Evolutionary conservation across 2,329 filamentous ascomycete species (phyloP), one percentile per base, ranked within the genome.

Genomic region (Fusarium subtropicale): DNA sequence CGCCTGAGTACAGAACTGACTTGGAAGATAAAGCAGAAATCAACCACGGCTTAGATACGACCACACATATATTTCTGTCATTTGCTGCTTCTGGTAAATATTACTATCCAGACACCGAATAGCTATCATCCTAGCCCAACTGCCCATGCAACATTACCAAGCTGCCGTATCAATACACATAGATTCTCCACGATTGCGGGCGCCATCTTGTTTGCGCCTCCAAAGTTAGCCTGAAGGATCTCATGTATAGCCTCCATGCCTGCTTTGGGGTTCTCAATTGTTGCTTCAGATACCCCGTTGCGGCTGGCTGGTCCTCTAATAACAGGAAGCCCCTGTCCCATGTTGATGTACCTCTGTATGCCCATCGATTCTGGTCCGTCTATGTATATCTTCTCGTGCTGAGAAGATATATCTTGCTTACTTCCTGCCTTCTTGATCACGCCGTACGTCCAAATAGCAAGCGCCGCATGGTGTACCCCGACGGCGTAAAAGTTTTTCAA

Each of bases 371-470:
- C 85, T 2, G 83, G 77, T 3, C 83, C 85, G 55, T 92, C 90
- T 0, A 92, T 80, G 68, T 86, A 84, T 1, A 89, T 79, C 4
- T 77, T 71, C 30, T 82, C 77, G 56, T 78, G 79, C n/a, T 80
- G 79, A 24, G 75, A 58, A 5, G 74, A 58, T 15, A 75, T 52
- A 66, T 74, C 75, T 69, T 80, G 68, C 76, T 73, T 74, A 11
- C 73, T 70, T 50, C 72, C 75, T 16, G 85, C 83, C 65, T 80
- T 78, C 22, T 80, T 82, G 8, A 90, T 82, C 1, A 92, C 86
- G 1, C 90, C 89, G 69, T 90, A 92, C 0, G 86, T 86, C 91
- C 91, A 93, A 41, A 93, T 80, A 1, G 88, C 87, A 7, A 93
- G 80, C 15, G 86, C 84, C 6, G 89, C 90, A 74, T 92, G 90